phyloP scores from a whole-genome alignment of 805 yeast genomes.

The Ogataea zsoltii region DNA sequence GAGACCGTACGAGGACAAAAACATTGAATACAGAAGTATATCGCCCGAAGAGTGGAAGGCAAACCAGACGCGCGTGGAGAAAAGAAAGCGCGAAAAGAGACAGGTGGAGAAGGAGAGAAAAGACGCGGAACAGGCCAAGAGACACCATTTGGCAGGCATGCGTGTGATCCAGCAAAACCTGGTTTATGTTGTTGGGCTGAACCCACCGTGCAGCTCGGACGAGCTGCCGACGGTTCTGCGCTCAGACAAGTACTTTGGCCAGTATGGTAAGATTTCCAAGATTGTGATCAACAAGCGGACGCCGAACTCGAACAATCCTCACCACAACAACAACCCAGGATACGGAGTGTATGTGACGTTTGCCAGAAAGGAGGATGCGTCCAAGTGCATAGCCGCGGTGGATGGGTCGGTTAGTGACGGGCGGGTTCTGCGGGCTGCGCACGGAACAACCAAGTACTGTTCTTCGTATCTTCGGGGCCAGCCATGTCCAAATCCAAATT shows the following conservation, averaged over 20 bases:
- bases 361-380: constrained; percentile 91
- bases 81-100: constrained; percentile 77
- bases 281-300: constrained; percentile 85
- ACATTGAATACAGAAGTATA: constrained; percentile 81
- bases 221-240: constrained; percentile 79
- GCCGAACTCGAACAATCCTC: constrained; percentile 42
- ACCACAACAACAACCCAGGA: constrained; percentile 62
- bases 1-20: constrained; percentile 88
- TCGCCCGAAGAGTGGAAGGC: constrained; percentile 84
- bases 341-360: constrained; percentile 96
- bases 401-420: constrained; percentile 95
- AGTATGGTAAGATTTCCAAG: constrained; percentile 92
- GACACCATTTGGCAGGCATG: constrained; percentile 93
- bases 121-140: constrained; percentile 79
- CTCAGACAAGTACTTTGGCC: constrained; percentile 96
- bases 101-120: constrained; percentile 89
- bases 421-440: constrained; percentile 86
- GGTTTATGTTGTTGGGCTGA: constrained; percentile 93
- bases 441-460: constrained; percentile 98
- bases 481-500: constrained; percentile 96
- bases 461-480: constrained; percentile 94
- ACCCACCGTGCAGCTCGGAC: constrained; percentile 84
- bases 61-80: constrained; percentile 78
- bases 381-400: constrained; percentile 86
- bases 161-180: constrained; percentile 97